Evolutionary conservation across 768 basidiomycete species (phyloP), one percentile per base, ranked within the genome.

Genomic region (Neoboletus magnificus): DNA sequence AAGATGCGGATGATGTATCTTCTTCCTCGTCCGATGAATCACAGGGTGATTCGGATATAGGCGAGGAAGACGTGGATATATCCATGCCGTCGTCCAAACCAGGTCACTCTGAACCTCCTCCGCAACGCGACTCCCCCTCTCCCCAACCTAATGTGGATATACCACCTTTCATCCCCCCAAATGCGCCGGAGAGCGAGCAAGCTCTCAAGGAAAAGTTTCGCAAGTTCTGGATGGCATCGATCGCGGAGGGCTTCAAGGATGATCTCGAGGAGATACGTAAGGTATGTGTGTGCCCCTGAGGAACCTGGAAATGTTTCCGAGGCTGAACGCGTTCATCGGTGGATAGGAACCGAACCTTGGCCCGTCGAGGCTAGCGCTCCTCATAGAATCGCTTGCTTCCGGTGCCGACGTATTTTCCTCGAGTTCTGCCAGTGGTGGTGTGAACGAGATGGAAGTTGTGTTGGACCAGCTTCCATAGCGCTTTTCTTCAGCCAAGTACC

Each of bases 231-330:
- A 91, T 93, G 90, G 73, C 82, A 3, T 83, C 86, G 1, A 79
- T 93, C 8, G 88, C 85, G 2, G 89, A 92, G 66, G 90, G 83
- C 12, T 94, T 93, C 72, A 82, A 81, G 58, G 85, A 88, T 44
- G 92, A 93, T 68, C 75, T 93, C n/a, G 89, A 91, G 62, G 79
- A 85, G 63, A 85, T 93, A 63, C 83, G 86, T 32, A 89, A 91
- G 79, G 91, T 89, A 50, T 35, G 79, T 37, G 79, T 55, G 15
- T 3, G 5, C 16, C 16, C 16, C 7, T 32, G 5, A n/a, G 10
- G 12, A 29, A 29, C 9, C 1, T 42, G 10, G 12, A 3, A 30
- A 18, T 1, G 4, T n/a, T 20, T 18, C 23, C 18, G 4, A 45
- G 42, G 30, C 37, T 49, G 27, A 51, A 33, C 9, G 4, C 9